Percentiles rank a stretch among this genome's conserved stretches.
phyloP scores from a whole-genome alignment of 2,329 filamentous ascomycete genomes.

The Didymella lethalis region DNA sequence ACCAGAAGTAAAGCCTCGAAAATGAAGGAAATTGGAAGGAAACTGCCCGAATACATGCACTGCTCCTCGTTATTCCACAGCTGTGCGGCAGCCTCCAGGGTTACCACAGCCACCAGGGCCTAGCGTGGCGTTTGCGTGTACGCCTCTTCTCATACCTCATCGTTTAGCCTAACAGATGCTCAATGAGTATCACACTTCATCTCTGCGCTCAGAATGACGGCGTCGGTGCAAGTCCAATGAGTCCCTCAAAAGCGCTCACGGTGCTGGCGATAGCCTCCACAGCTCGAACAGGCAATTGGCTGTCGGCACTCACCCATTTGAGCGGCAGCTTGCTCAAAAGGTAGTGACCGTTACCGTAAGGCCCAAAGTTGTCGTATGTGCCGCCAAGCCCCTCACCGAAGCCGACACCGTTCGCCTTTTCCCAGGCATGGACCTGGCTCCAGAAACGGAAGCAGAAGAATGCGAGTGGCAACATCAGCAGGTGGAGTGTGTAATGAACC shows the following conservation, averaged over 20 bases:
- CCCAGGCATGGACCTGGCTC: conserved; percentile 3
- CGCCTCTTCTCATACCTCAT: too few species aligned
- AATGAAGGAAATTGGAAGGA: too few species aligned
- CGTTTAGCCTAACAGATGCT: too few species aligned
- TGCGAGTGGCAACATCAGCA: background rate
- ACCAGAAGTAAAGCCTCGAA: too few species aligned
- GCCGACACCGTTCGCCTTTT: conserved; percentile 10
- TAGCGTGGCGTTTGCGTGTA: too few species aligned
- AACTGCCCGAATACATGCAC: too few species aligned
- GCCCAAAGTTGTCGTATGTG: background rate
- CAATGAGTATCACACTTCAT: background rate
- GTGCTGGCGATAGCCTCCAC: background rate
- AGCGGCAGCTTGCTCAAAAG: background rate
- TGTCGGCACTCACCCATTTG: conserved; percentile 4
- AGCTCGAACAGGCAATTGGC: background rate
- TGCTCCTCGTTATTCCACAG: too few species aligned
- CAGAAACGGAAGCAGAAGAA: background rate
- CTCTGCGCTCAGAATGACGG: background rate
- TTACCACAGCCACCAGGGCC: too few species aligned
- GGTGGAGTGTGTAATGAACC: background rate
- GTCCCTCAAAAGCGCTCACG: background rate
- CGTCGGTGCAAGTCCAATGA: background rate
- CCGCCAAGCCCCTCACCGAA: conserved; percentile 7
- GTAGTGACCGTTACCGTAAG: background rate
- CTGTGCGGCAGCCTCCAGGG: too few species aligned